phyloP scores from a whole-genome alignment of 139 green algal species.

The Axilococcus clingmanii region DNA sequence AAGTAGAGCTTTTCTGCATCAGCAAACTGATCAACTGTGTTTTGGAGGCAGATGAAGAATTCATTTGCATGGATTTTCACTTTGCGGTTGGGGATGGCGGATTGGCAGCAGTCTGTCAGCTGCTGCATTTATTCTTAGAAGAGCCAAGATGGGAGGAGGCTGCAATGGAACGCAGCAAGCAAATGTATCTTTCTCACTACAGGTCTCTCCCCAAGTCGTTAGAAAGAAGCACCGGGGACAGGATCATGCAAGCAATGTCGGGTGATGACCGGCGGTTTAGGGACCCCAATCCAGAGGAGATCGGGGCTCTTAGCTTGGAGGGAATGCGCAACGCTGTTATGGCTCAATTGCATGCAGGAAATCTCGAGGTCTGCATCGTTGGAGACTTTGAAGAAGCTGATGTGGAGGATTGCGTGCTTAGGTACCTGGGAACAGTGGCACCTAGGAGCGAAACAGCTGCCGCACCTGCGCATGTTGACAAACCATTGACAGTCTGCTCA shows the following conservation, averaged over 20 bases:
- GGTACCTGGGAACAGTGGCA: conserved; percentile 61
- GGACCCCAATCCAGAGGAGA: conserved; percentile 67
- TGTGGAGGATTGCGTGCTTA: conserved; percentile 26
- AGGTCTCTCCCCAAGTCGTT: conserved; percentile 70
- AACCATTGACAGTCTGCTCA: conserved; percentile 15
- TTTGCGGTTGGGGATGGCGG: conserved; percentile 59
- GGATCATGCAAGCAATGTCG: conserved; percentile 78
- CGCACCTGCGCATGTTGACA: not conserved
- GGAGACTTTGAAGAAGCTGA: conserved; percentile 79
- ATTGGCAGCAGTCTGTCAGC: conserved; percentile 38
- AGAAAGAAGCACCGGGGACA: conserved; percentile 72
- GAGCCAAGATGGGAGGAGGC: conserved; percentile 39
- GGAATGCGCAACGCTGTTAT: conserved; percentile 52
- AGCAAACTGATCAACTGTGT: conserved; percentile 88
- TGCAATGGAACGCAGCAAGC: conserved; percentile 68
- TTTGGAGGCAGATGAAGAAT: conserved; percentile 93
- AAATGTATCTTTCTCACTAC: conserved; percentile 64
- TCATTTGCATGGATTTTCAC: conserved; percentile 88
- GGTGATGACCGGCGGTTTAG: conserved; percentile 67
- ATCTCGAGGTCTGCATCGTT: conserved; percentile 68
- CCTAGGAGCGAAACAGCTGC: not conserved
- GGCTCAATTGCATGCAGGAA: conserved; percentile 52
- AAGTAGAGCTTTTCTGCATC: conserved; percentile 95
- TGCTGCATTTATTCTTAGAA: conserved; percentile 66
- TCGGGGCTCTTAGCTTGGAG: conserved; percentile 78